phyloP scores from a whole-genome alignment of 192 early-diverging fungal genomes.

The Chytriomyces hyalinus region DNA sequence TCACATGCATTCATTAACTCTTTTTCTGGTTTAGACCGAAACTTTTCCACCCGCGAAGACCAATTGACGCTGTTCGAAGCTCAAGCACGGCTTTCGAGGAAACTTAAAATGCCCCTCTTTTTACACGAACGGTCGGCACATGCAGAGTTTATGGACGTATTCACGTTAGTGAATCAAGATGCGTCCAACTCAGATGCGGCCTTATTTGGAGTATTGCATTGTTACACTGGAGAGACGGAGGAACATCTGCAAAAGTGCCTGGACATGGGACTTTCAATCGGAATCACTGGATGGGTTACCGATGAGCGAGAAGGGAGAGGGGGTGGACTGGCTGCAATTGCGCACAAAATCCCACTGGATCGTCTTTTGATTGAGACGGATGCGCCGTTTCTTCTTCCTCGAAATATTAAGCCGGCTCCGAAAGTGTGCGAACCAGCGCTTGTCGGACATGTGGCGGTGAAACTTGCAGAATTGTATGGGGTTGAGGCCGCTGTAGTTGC shows the following conservation, averaged over 20 bases:
- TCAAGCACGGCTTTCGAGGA: constrained; percentile 80
- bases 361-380: constrained; percentile 89
- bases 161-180: constrained; percentile 61
- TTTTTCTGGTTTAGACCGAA: constrained; percentile 59
- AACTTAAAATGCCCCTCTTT: constrained; percentile 85
- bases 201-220: constrained; percentile 81
- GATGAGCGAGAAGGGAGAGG: constrained; percentile 43
- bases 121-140: constrained; percentile 88
- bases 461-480: constrained; percentile 33
- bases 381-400: constrained; percentile 37
- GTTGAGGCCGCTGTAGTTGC: not conserved
- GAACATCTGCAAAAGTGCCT: constrained; percentile 68
- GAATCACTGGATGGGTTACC: constrained; percentile 93
- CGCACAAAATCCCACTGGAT: constrained; percentile 75
- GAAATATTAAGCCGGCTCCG: constrained; percentile 38
- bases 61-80: constrained; percentile 61
- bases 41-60: constrained; percentile 39
- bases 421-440: constrained; percentile 30
- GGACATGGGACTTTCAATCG: constrained; percentile 79
- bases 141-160: constrained; percentile 73
- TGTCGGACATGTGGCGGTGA: constrained; percentile 29
- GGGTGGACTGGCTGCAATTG: constrained; percentile 55
- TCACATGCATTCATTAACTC: too few species aligned
- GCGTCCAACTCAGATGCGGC: constrained; percentile 44
- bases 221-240: constrained; percentile 77